Base-by-base conservation (phyloP, 306 rosid genomes). In the Chamaecrista fasciculata region DNA sequence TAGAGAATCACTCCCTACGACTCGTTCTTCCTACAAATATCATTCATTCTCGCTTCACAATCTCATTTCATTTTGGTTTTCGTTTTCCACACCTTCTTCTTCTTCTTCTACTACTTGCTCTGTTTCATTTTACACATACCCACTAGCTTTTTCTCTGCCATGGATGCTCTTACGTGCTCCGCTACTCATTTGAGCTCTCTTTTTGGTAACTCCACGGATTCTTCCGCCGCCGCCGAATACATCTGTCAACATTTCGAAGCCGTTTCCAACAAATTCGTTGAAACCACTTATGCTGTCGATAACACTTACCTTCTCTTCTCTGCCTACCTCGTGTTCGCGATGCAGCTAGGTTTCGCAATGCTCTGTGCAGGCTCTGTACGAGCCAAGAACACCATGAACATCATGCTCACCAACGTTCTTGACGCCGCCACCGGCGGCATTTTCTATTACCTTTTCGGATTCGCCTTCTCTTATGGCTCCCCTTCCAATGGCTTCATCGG, bases 321-420 rank as follows among this genome's bases (percentile, higher is more conserved):
- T 1, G 79, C 86, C 1, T 81, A 81, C 59, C 84, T 84, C 8
- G 89, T 84, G 0, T 84, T 84, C 2, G 73, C 86, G 14, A 84
- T 81, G 89, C 89, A 84, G 60, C 69, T 84, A 2, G 89, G 86
- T n/a, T 84, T 84, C 12, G 89, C 86, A 4, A 84, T 81, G 86
- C 78, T 84, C 8, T 84, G 89, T 25, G 89, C 89, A 0, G 86
- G 89, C 0, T 84, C 86, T 1, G 89, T 81, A 0, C 81, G 84
- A 0, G 86, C 84, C 15, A 84, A 84, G 19, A 84, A 84, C 71
- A 84, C 86, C 56, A 72, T 84, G 89, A 84, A 84, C 62, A 84
- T 84, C 3, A 81, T 84, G 89, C 78, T 84, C 4, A 84, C 89
- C 24, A 83, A 83, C 36, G 83, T 83, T n/a, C 87, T 80, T 24